These are phyloP conservation scores for Novakomyces olei DNA, from an alignment of 805 yeast genomes.

Conservation along the genomic window DNA sequence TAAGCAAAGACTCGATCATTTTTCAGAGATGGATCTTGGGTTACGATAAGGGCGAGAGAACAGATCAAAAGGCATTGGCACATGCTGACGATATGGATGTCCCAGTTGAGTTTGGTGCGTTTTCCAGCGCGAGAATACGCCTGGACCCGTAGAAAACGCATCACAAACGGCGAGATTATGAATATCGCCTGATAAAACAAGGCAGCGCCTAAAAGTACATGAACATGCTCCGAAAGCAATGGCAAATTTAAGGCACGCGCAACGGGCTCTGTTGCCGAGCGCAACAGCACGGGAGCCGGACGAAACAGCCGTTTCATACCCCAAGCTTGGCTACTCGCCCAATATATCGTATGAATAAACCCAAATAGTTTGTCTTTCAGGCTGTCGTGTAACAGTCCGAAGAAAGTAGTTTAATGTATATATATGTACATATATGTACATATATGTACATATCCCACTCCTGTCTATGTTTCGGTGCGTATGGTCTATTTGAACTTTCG, in stretches of 20 bases:
- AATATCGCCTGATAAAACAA: slow-evolving; percentile 37
- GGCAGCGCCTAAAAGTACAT: slow-evolving; percentile 44
- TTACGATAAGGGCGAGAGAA: slow-evolving; percentile 36
- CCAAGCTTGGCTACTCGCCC: too few species aligned
- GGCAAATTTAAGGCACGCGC: slow-evolving; percentile 11
- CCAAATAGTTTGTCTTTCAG: too few species aligned
- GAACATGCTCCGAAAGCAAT: slow-evolving; percentile 21
- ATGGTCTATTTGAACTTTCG: too few species aligned
- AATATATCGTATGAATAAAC: too few species aligned
- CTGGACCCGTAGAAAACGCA: slow-evolving; percentile 22
- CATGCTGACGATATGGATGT: slow-evolving; percentile 76
- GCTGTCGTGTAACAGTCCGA: too few species aligned
- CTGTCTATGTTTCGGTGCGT: too few species aligned
- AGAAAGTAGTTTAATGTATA: too few species aligned
- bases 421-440: too few species aligned
- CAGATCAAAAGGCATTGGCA: slow-evolving; percentile 57
- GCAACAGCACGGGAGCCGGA: not conserved
- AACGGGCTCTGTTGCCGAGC: not conserved
- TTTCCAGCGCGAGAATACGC: slow-evolving; percentile 26
- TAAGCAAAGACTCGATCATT: slow-evolving; percentile 40
- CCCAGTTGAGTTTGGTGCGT: slow-evolving; percentile 47
- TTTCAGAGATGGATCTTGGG: slow-evolving; percentile 29
- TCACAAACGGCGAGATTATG: slow-evolving; percentile 22
- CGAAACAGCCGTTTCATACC: not conserved
- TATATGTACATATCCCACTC: too few species aligned